Base-by-base conservation (phyloP, 805 yeast species). In the Clavispora vitiphila region DNA sequence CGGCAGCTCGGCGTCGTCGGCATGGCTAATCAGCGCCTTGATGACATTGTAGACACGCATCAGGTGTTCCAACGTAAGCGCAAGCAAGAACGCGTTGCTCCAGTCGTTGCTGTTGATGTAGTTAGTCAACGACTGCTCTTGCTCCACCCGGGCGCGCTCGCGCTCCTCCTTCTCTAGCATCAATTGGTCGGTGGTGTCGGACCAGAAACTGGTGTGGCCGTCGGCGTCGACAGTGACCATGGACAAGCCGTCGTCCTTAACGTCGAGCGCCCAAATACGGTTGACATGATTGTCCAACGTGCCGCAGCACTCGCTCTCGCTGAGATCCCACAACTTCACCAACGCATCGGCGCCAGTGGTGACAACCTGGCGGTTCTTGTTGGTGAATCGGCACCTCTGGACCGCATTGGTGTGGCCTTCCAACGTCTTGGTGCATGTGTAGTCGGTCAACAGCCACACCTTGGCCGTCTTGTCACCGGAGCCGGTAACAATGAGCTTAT, bases 391-490 rank as follows among this genome's bases (percentile, higher is more conserved):
- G 35, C 83, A 83, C 63, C 93, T 77, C 62, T 91, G 93, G 3
- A 93, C 90, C 0, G 97, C 85, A 56, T 89, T 91, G 10, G 96
- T 78, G 61, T 90, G 97, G 3, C 98, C 96, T 65, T 93, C 97
- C 58, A 90, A 81, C 2, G 96, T 93, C 53, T 80, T 80, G 24
- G 75, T 57, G 56, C 96, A 88, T 1, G 81, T 70, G 59, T 74
- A 87, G 51, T 88, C 91, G 32, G 72, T 76, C 54, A 93, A 66
- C 26, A 86, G 84, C 99, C 99, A 93, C 34, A 89, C 73, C 55
- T 87, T 85, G 43, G 85, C 75, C 0, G 96, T 84, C 58, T 87
- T 88, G 62, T 91, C 99, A 49, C 98, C 97, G 25, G 95, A 80
- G n/a, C 84, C 81, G 1, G 97, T 90, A 19, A 79, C 83, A 15